phyloP scores from a whole-genome alignment of 805 yeast species.

The Candida nonsorbophila region DNA sequence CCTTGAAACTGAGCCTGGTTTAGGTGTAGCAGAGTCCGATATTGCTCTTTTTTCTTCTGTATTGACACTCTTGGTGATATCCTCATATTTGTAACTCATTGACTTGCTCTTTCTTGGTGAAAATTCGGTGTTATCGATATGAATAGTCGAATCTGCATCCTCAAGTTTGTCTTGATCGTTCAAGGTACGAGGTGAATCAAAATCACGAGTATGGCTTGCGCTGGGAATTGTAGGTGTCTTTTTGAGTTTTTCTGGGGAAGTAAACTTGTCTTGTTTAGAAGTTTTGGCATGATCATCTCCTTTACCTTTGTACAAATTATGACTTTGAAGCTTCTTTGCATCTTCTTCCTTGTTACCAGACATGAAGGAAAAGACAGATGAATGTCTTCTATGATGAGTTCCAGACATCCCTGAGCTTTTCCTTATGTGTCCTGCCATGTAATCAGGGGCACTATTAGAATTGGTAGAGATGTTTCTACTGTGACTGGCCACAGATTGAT shows the following conservation, averaged over 20 bases:
- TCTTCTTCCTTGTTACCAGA: slow-evolving; percentile 22
- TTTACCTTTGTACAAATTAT: slow-evolving; percentile 1
- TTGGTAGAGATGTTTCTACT: slow-evolving; percentile 36
- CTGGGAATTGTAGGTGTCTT: slow-evolving; percentile 7
- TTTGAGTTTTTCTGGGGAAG: slow-evolving; percentile 21
- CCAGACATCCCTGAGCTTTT: slow-evolving; percentile 19
- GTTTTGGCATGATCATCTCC: no score
- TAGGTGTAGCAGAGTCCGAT: slow-evolving; percentile 30
- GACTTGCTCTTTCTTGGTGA: slow-evolving; percentile 33
- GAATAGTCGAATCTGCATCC: slow-evolving; percentile 10
- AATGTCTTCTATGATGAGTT: slow-evolving; percentile 50
- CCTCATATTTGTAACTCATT: slow-evolving; percentile 11
- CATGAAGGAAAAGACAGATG: slow-evolving; percentile 53
- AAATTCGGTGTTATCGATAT: slow-evolving; percentile 24
- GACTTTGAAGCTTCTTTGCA: slow-evolving; percentile 3
- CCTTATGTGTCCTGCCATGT: slow-evolving; percentile 17
- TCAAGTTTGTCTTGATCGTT: slow-evolving; percentile 3
- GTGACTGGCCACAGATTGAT: slow-evolving; percentile 29
- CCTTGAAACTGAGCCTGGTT: slow-evolving; percentile 22
- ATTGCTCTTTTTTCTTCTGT: slow-evolving; percentile 22
- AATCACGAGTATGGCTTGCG: not conserved
- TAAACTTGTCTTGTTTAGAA: slow-evolving; percentile 12
- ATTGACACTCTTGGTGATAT: slow-evolving; percentile 4
- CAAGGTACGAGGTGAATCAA: not conserved
- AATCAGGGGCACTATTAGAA: slow-evolving; percentile 30